Evolutionary conservation across 192 early-diverging fungal species (phyloP).

Genomic region (Ambispora gerdemannii): DNA sequence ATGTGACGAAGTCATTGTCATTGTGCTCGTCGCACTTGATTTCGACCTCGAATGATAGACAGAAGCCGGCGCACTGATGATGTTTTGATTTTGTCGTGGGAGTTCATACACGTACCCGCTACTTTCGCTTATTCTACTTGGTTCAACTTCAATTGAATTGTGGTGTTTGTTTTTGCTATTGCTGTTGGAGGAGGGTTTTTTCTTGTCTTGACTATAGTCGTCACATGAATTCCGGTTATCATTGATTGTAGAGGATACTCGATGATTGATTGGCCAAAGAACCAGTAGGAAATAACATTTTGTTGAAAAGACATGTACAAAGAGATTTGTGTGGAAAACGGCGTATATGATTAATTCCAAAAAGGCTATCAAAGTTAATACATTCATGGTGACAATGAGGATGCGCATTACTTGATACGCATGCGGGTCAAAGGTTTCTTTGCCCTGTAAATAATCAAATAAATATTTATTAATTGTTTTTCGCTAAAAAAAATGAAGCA

Average conservation of each 20-base stretch:
- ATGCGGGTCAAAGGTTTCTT: not conserved
- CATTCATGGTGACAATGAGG: not conserved
- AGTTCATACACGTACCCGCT: not conserved
- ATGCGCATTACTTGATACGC: not conserved
- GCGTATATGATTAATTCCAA: not conserved
- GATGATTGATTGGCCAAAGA: not conserved
- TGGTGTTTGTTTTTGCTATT: not conserved
- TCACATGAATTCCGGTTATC: too few species aligned
- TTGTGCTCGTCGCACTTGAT: too few species aligned
- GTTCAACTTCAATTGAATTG: not conserved
- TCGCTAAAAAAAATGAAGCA: not conserved
- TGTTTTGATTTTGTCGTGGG: not conserved
- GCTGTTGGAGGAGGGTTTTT: not conserved
- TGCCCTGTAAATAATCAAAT: not conserved
- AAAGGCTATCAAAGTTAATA: not conserved
- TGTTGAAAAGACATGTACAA: not conserved
- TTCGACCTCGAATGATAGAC: not conserved
- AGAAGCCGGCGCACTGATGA: not conserved
- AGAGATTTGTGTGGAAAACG: not conserved
- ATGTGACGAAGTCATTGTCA: not conserved
- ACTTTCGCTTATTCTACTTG: not conserved
- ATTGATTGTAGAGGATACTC: not conserved
- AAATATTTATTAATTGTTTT: not conserved
- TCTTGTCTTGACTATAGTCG: too few species aligned
- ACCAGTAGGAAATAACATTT: not conserved